phyloP scores from a whole-genome alignment of 148 eudicot genomes.

The Chenopodium suecicum region DNA sequence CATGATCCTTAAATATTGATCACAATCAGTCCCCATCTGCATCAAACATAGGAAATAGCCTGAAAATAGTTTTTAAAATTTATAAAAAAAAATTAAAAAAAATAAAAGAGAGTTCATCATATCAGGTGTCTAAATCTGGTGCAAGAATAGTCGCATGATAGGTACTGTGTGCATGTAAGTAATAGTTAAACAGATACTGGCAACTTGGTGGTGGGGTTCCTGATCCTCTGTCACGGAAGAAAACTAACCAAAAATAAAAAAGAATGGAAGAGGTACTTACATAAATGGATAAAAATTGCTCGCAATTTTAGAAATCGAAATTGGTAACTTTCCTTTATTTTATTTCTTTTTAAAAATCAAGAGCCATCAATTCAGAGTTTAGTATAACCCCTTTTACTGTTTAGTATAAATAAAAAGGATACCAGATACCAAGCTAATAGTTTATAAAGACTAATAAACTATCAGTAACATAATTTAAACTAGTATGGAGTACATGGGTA shows the following conservation, averaged over 20 bases:
- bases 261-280: background rate
- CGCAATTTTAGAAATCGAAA: background rate
- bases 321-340: too few species aligned
- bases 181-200: conserved; percentile 18
- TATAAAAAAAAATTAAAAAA: background rate
- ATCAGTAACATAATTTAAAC: too few species aligned
- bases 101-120: background rate
- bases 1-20: background rate
- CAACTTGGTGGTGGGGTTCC: conserved; percentile 33
- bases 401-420: too few species aligned
- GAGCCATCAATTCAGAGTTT: too few species aligned
- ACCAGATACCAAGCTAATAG: too few species aligned
- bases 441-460: too few species aligned
- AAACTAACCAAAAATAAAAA: background rate
- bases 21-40: background rate
- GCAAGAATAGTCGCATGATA: conserved; percentile 17
- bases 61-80: background rate
- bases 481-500: too few species aligned
- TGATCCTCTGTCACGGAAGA: conserved; percentile 21
- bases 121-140: conserved; percentile 25
- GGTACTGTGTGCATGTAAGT: conserved; percentile 19
- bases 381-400: too few species aligned
- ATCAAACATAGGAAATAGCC: conserved; percentile 1
- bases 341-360: too few species aligned
- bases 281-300: too few species aligned